These are phyloP conservation scores for Thalassiosira livingstoniorum DNA, from an alignment of 352 stramenopile species.

Conservation along the genomic window DNA sequence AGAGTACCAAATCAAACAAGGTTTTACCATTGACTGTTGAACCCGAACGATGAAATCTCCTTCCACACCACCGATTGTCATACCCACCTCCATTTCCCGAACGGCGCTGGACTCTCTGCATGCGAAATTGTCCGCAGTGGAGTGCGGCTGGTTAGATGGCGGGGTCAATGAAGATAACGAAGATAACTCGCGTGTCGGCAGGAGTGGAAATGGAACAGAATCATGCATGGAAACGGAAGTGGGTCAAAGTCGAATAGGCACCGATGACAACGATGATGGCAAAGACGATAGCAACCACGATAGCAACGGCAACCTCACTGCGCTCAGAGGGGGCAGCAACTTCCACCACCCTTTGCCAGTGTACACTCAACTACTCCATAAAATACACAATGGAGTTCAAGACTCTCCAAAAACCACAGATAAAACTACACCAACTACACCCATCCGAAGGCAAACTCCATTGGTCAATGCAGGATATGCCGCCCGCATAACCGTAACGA, in stretches of 20 bases:
- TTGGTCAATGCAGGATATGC: conserved; percentile 81
- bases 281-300: not conserved
- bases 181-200: not conserved
- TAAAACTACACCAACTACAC: no score
- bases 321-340: no score
- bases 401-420: not conserved
- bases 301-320: not conserved
- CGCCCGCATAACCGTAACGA: conserved; percentile 62
- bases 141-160: conserved; percentile 48
- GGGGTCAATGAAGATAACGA: conserved; percentile 27
- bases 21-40: no score
- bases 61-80: no score
- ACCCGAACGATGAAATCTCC: no score
- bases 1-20: no score
- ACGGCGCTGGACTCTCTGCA: conserved; percentile 73
- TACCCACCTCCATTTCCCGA: conserved; percentile 57
- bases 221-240: conserved; percentile 18
- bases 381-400: not conserved
- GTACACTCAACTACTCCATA: no score
- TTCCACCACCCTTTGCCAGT: no score
- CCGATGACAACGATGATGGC: conserved; percentile 20
- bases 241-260: conserved; percentile 2
- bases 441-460: conserved; percentile 67
- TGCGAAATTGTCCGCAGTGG: conserved; percentile 71
- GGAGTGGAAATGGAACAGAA: no score